Evolutionary conservation across 768 basidiomycete species (phyloP).

Genomic region (Tulasnella sp.): DNA sequence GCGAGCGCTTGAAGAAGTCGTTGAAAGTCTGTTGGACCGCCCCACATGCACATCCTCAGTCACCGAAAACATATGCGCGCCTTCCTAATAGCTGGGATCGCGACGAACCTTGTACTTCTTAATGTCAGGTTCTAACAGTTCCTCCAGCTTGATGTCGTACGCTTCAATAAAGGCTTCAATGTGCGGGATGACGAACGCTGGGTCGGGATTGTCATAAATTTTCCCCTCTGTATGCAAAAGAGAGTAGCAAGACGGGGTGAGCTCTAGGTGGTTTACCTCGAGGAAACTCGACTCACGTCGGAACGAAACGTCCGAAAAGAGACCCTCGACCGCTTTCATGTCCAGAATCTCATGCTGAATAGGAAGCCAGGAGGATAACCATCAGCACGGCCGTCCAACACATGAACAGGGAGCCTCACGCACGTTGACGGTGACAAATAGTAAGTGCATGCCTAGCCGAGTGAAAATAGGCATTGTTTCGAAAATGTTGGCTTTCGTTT

Average conservation of each 20-base stretch:
- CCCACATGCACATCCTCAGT: neutral
- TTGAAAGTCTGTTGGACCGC: conserved; percentile 58
- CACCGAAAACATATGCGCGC: too few relatives aligned
- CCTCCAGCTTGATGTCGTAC: conserved; percentile 58
- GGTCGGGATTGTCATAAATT: conserved; percentile 35
- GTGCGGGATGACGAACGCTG: conserved; percentile 33
- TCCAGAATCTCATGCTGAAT: conserved; percentile 48
- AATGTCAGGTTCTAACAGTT: conserved; percentile 67
- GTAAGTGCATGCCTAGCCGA: conserved; percentile 73
- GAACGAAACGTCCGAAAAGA: conserved; percentile 60
- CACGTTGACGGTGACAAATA: conserved; percentile 58
- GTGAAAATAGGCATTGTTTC: conserved; percentile 77
- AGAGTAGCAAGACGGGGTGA: too few relatives aligned
- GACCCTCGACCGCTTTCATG: conserved; percentile 52
- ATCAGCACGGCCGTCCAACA: conserved; percentile 40
- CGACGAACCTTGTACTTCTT: conserved; percentile 51
- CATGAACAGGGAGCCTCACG: neutral
- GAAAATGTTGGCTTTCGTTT: conserved; percentile 56
- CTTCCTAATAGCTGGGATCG: neutral
- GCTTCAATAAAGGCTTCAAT: conserved; percentile 52
- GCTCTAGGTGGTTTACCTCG: neutral
- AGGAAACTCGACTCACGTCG: conserved; percentile 44
- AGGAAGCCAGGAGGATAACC: neutral
- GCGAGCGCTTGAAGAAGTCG: conserved; percentile 71
- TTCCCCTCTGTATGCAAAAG: conserved; percentile 27